Evolutionary conservation across 1,284 basidiomycete genomes (phyloP).

Genomic region (Meripilus lineatus): DNA sequence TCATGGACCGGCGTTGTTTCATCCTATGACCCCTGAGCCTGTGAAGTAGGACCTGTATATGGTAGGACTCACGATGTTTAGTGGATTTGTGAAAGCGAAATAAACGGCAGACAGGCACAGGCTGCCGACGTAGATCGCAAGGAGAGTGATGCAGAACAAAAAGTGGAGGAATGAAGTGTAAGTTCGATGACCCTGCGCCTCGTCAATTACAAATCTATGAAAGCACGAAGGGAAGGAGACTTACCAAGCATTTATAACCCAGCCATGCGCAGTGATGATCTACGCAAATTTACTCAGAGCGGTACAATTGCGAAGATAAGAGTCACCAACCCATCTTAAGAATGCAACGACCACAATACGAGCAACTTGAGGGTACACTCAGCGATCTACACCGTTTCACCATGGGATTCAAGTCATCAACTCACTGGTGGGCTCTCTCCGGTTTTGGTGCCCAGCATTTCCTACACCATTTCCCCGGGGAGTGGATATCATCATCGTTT

Average conservation of each 20-base stretch:
- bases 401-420: background rate
- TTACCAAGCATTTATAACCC: slow-evolving; percentile 71
- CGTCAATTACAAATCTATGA: slow-evolving; percentile 4
- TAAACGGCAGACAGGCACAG: slow-evolving; percentile 56
- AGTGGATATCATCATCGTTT: slow-evolving; percentile 42
- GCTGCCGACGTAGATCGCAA: slow-evolving; percentile 57
- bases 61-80: slow-evolving; percentile 46
- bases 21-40: slow-evolving; percentile 36
- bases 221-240: too few relatives aligned
- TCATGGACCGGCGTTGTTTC: slow-evolving; percentile 67
- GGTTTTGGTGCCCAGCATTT: slow-evolving; percentile 78
- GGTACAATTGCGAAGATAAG: slow-evolving; percentile 10
- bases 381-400: background rate
- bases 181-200: slow-evolving; percentile 70
- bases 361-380: slow-evolving; percentile 38
- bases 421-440: slow-evolving; percentile 73
- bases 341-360: slow-evolving; percentile 72
- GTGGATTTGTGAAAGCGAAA: slow-evolving; percentile 64
- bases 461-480: slow-evolving; percentile 65
- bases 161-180: slow-evolving; percentile 87
- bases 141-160: slow-evolving; percentile 59
- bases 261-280: slow-evolving; percentile 93
- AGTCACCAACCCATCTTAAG: slow-evolving; percentile 73
- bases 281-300: slow-evolving; percentile 22
- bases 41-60: slow-evolving; percentile 1